phyloP scores from a whole-genome alignment of 129 eudicot species.

The Dittrichia graveolens region DNA sequence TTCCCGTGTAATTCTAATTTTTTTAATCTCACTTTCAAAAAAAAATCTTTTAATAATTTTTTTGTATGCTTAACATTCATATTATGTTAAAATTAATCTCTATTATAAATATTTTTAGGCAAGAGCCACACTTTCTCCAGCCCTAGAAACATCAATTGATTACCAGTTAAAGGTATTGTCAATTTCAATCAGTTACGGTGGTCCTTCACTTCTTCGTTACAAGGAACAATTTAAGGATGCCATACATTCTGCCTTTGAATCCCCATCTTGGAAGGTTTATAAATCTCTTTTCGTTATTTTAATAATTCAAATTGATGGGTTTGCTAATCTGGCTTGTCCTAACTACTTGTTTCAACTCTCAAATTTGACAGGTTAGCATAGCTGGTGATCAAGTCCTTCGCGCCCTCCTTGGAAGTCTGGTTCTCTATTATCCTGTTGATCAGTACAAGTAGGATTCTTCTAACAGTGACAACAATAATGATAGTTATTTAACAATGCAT shows the following conservation, averaged over 20 bases:
- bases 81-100: background rate
- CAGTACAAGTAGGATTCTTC: conserved; percentile 76
- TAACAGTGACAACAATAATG: background rate
- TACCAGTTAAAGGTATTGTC: conserved; percentile 92
- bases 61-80: conserved; percentile 25
- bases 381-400: conserved; percentile 97
- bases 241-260: conserved; percentile 75
- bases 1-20: background rate
- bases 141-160: conserved; percentile 85
- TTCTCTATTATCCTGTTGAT: conserved; percentile 91
- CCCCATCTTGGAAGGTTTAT: conserved; percentile 96
- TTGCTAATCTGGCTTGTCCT: background rate
- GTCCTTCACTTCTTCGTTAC: conserved; percentile 71
- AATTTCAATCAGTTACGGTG: conserved; percentile 90
- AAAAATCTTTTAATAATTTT: background rate
- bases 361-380: conserved; percentile 72
- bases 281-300: background rate
- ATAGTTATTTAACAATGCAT: background rate
- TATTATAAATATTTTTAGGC: conserved; percentile 39
- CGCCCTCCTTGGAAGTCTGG: conserved; percentile 87
- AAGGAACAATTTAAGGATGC: conserved; percentile 80
- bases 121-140: conserved; percentile 82
- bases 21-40: background rate
- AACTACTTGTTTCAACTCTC: background rate
- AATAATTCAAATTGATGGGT: background rate